These are phyloP conservation scores for Fraxinus pennsylvanica DNA, from an alignment of 257 asterid species.

Conservation along the genomic window DNA sequence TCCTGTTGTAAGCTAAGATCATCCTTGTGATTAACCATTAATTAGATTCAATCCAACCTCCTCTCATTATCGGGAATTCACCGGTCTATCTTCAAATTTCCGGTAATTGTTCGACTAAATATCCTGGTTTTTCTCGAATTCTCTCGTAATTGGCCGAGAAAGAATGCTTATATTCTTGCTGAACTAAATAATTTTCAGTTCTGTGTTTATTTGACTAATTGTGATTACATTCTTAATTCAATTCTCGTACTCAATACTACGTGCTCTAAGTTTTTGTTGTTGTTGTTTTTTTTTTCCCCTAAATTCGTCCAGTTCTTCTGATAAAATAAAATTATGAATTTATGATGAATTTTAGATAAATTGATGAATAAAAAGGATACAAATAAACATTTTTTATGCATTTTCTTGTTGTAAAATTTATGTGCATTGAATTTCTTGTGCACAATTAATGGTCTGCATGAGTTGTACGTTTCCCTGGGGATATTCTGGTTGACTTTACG, in stretches of 20 bases:
- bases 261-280: not conserved
- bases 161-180: not conserved
- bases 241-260: not conserved
- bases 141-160: not conserved
- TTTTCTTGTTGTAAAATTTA: not conserved
- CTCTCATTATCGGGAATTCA: not conserved
- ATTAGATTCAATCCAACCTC: not conserved
- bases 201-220: not conserved
- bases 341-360: not conserved
- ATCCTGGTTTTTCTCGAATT: not conserved
- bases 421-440: constrained; percentile 10
- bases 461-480: constrained; percentile 6
- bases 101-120: not conserved
- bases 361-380: no score
- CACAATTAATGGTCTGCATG: not conserved
- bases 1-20: not conserved
- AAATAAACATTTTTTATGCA: no score
- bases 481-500: constrained; percentile 15
- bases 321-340: not conserved
- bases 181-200: not conserved
- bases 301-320: not conserved
- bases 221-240: not conserved
- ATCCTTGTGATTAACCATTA: not conserved
- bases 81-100: not conserved
- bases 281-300: not conserved